Evolutionary conservation across 2,329 filamentous ascomycete species (phyloP).

Genomic region (Neofusicoccum cordaticola): DNA sequence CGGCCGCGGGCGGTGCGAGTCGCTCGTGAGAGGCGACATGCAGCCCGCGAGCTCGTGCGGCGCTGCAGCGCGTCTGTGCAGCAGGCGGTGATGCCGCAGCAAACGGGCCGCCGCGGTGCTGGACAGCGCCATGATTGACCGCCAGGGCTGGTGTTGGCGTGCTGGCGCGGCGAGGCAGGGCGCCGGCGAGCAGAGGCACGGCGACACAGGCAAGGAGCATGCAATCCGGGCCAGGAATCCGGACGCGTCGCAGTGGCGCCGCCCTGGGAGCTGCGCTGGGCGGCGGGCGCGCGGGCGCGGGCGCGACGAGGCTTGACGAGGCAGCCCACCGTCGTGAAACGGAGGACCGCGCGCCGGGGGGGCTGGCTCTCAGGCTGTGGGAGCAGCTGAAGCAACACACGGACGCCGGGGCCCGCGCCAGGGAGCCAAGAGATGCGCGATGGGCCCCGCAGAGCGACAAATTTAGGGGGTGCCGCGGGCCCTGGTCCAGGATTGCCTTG

Average conservation of each 20-base stretch:
- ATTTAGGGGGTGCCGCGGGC: neutral
- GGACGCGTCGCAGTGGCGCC: neutral
- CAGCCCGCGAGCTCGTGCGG: neutral
- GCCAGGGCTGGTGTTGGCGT: neutral
- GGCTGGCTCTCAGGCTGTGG: neutral
- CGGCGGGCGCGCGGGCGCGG: neutral
- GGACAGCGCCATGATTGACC: neutral
- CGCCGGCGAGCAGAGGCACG: neutral
- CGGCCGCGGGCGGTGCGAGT: neutral
- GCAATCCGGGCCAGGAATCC: neutral
- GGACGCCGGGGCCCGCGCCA: neutral
- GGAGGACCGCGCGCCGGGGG: neutral
- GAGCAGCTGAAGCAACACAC: conserved; percentile 11
- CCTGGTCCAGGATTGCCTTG: neutral
- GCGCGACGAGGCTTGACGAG: neutral
- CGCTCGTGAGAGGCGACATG: neutral
- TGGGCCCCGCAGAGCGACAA: neutral
- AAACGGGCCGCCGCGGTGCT: neutral
- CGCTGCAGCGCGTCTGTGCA: neutral
- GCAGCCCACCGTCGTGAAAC: conserved; percentile 14
- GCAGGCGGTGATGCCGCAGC: neutral
- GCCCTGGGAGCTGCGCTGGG: neutral
- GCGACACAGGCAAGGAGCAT: neutral
- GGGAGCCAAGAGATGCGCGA: conserved; percentile 4
- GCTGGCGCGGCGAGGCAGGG: neutral